phyloP scores from a whole-genome alignment of 139 green algal genomes.

The Diplosphaera chodatii region DNA sequence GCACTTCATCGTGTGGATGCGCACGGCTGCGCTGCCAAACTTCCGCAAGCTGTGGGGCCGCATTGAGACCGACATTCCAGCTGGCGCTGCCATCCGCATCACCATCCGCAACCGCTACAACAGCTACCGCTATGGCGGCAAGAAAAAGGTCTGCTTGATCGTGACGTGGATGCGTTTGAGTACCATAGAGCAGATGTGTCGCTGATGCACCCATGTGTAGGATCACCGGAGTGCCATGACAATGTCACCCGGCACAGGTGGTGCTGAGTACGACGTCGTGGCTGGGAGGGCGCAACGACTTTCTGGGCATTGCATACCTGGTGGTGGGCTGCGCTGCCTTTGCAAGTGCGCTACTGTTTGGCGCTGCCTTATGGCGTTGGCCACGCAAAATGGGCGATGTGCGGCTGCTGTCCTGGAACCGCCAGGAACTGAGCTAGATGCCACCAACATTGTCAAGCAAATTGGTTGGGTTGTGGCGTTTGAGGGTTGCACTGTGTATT shows the following conservation, averaged over 20 bases:
- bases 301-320: constrained; percentile 62
- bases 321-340: constrained; percentile 22
- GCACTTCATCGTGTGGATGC: constrained; percentile 96
- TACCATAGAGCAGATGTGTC: too few species aligned
- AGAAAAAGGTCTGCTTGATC: constrained; percentile 46
- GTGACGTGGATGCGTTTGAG: too few species aligned
- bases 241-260: too few species aligned
- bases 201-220: too few species aligned
- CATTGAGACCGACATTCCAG: constrained; percentile 46
- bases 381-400: constrained; percentile 10
- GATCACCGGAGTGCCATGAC: too few species aligned
- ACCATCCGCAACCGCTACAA: constrained; percentile 70
- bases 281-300: constrained; percentile 70
- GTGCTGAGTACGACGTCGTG: constrained; percentile 65
- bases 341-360: constrained; percentile 5
- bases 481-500: too few species aligned
- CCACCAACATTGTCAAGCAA: too few species aligned
- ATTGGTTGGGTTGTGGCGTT: too few species aligned
- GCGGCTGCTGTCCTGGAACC: constrained; percentile 17
- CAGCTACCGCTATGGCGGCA: constrained; percentile 57
- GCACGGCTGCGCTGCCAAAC: constrained; percentile 52
- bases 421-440: neutral
- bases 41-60: constrained; percentile 69
- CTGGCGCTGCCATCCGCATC: constrained; percentile 34
- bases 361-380: neutral